Base-by-base conservation (phyloP, 2,329 filamentous ascomycete species). In the Hymenoscyphus linearis region DNA sequence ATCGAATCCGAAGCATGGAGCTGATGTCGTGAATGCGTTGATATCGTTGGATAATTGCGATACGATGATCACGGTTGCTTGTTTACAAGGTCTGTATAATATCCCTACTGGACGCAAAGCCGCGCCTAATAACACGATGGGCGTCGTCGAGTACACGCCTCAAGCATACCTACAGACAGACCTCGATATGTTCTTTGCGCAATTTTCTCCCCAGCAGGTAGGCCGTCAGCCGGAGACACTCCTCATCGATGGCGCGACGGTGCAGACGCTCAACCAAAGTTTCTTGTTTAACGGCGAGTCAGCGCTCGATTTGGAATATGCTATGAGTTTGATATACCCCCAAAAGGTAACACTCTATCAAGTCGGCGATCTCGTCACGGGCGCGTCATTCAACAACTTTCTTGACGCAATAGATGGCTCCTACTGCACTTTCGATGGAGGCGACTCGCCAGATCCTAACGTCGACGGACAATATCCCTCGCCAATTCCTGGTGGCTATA, bases 21-120 rank as follows among this genome's bases (percentile, higher is more conserved):
- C 64, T 34, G 54, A 50, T 9, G 55, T 71, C 16, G 50, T 55
- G 3, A 70, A 71, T 58, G 68, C 69, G 13, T 40, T 69, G 31
- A 68, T 69, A 61, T 62, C 63, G 2, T 59, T 69, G 35, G 66
- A 67, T 2, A 68, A 76, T 58, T 87, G 85, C 68, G 79, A 82
- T 65, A 71, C 73, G 14, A 78, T 80, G 67, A 84, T 86, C 64
- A 85, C 82, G 0, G 82, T 83, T 0, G 77, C 77, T 50, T 87
- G 84, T 66, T 76, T 85, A 57, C 77, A 77, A 57, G 80, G 80
- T 4, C 71, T 85, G 25, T 85, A 84, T 66, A 68, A 74, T 2
- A 76, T 78, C 56, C 76, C 81, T 16, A 66, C 74, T 14, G 76
- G 75, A 14, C 72, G 68, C 2, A 71, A 71, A 7, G 70, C 73